Percentiles rank a stretch among this genome's conserved stretches.
Conservation (phyloP, 192 early-diverging fungal genomes). For the Coemansia sp. region DNA sequence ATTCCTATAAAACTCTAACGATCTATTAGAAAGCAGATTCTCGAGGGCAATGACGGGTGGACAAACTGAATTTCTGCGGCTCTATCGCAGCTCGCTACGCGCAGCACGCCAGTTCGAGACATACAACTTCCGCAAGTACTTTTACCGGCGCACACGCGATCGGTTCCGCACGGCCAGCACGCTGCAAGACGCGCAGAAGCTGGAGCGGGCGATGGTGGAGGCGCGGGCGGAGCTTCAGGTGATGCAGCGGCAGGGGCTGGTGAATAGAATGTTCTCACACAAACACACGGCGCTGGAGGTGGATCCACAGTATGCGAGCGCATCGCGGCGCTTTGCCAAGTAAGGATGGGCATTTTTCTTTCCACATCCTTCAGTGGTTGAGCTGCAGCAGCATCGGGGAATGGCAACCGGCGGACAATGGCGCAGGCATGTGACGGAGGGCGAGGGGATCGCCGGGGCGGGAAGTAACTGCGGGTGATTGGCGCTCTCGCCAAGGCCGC, state of each 20-base stretch:
- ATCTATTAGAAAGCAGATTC: too few relatives aligned
- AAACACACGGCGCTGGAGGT: constrained; percentile 74
- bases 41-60: constrained; percentile 31
- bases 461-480: not conserved
- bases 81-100: constrained; percentile 79
- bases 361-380: not conserved
- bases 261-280: constrained; percentile 74
- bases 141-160: constrained; percentile 77
- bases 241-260: constrained; percentile 72
- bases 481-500: constrained; percentile 3
- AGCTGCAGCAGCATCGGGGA: too few relatives aligned
- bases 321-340: constrained; percentile 22
- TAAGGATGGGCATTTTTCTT: constrained; percentile 1
- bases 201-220: constrained; percentile 55
- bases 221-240: constrained; percentile 72
- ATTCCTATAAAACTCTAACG: too few relatives aligned
- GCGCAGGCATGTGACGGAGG: constrained; percentile 1
- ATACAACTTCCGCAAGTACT: constrained; percentile 92
- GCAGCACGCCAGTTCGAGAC: constrained; percentile 71
- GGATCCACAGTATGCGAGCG: constrained; percentile 31
- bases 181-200: constrained; percentile 21
- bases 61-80: constrained; percentile 65
- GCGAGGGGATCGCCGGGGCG: constrained; percentile 2
- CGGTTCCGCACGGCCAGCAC: constrained; percentile 68
- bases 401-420: constrained; percentile 3